Evolutionary conservation across 176 grass and related monocot genomes (phyloP).

Genomic region (Musa beccarii): DNA sequence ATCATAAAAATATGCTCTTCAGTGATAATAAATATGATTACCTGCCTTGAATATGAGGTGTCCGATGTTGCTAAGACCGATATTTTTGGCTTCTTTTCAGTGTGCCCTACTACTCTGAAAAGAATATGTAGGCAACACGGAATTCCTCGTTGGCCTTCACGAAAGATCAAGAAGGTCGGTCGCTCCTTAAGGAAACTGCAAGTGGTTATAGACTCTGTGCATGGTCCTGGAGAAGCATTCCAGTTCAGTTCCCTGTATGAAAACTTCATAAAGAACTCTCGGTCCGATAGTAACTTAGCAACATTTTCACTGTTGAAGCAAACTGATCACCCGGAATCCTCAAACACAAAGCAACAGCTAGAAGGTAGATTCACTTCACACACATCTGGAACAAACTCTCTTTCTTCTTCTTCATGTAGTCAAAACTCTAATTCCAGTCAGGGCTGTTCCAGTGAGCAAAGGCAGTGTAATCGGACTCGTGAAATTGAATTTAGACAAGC

Average conservation of each 20-base stretch:
- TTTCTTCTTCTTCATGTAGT: constrained; percentile 50
- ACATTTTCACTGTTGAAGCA: constrained; percentile 35
- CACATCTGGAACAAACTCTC: constrained; percentile 61
- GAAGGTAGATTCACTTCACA: constrained; percentile 42
- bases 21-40: background rate
- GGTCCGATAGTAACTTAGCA: constrained; percentile 48
- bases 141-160: constrained; percentile 89
- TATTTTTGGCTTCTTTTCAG: constrained; percentile 37
- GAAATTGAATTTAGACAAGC: constrained; percentile 43
- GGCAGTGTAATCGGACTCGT: constrained; percentile 25
- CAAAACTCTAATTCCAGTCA: constrained; percentile 73
- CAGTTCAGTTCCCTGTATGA: constrained; percentile 89
- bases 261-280: constrained; percentile 64
- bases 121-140: constrained; percentile 95
- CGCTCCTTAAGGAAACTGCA: constrained; percentile 92
- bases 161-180: constrained; percentile 96
- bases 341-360: constrained; percentile 18
- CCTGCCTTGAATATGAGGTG: background rate
- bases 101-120: constrained; percentile 95
- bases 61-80: too few relatives aligned
- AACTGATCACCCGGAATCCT: constrained; percentile 38
- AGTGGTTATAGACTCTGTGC: constrained; percentile 83
- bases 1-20: background rate
- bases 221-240: constrained; percentile 54
- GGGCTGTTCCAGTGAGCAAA: constrained; percentile 44